Evolutionary conservation across 306 rosid genomes (phyloP).

Genomic region (Datisca glomerata): DNA sequence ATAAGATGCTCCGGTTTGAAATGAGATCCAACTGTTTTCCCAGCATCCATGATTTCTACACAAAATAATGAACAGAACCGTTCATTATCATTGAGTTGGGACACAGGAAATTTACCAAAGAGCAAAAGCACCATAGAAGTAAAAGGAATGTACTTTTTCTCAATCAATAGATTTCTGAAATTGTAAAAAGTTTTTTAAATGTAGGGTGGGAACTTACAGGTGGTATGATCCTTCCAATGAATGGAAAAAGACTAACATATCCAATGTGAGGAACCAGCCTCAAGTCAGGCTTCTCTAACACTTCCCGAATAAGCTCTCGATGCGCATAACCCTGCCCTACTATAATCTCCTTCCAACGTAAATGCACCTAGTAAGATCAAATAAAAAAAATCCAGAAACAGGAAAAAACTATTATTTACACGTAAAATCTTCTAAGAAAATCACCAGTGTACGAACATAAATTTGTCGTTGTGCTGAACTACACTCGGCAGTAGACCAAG

Average conservation of each 20-base stretch:
- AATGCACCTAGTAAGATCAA: constrained; percentile 46
- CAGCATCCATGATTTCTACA: constrained; percentile 75
- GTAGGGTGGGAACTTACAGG: constrained; percentile 40
- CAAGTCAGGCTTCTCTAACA: constrained; percentile 44
- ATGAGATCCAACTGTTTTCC: constrained; percentile 81
- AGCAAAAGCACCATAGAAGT: no score
- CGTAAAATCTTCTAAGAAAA: background rate
- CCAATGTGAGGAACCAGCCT: constrained; percentile 88
- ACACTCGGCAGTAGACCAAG: no score
- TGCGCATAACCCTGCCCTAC: constrained; percentile 29
- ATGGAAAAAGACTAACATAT: constrained; percentile 73
- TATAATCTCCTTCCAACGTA: constrained; percentile 55
- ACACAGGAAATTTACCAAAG: no score
- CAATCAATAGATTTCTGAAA: background rate
- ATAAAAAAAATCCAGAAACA: constrained; percentile 2
- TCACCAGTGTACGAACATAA: no score
- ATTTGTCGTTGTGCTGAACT: no score
- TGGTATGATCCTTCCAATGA: constrained; percentile 78
- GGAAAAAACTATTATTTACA: constrained; percentile 1
- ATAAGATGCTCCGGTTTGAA: constrained; percentile 59
- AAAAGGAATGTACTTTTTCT: no score
- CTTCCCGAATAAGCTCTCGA: constrained; percentile 61
- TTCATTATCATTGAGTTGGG: background rate
- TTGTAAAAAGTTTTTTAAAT: background rate
- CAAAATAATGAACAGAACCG: constrained; percentile 2